Conservation (phyloP, 768 basidiomycete genomes). For the Lentinula sp. region DNA sequence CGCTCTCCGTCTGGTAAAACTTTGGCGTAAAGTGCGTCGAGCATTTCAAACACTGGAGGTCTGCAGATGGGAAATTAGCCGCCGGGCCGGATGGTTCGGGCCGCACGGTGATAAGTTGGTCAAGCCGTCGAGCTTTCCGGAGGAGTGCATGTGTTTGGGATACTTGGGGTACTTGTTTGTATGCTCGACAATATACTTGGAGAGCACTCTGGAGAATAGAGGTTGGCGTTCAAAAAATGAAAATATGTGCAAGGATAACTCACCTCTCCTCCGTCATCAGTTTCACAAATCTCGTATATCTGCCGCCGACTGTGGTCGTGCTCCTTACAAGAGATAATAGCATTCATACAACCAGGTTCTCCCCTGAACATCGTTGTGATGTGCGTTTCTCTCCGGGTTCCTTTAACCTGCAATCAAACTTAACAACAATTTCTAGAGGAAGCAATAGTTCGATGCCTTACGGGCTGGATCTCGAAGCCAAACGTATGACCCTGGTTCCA, state of each 20-base stretch:
- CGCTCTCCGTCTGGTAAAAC: slow-evolving; percentile 47
- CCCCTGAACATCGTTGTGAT: slow-evolving; percentile 70
- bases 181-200: slow-evolving; percentile 78
- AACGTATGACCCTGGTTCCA: slow-evolving; percentile 82
- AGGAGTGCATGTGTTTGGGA: slow-evolving; percentile 77
- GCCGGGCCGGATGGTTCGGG: slow-evolving; percentile 23
- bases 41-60: slow-evolving; percentile 56
- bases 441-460: slow-evolving; percentile 25
- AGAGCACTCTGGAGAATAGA: slow-evolving; percentile 63
- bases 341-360: slow-evolving; percentile 71
- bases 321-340: slow-evolving; percentile 73
- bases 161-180: slow-evolving; percentile 68
- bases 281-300: slow-evolving; percentile 81
- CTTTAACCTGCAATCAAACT: slow-evolving; percentile 54
- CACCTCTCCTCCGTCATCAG: slow-evolving; percentile 78
- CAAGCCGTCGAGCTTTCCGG: slow-evolving; percentile 84
- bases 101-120: slow-evolving; percentile 55
- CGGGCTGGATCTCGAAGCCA: slow-evolving; percentile 88
- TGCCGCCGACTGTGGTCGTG: slow-evolving; percentile 61
- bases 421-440: not conserved
- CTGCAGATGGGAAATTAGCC: slow-evolving; percentile 13
- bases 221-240: not conserved
- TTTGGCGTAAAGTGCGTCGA: slow-evolving; percentile 67
- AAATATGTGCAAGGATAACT: slow-evolving; percentile 12
- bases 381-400: slow-evolving; percentile 62